Evolutionary conservation across 495 filamentous ascomycete genomes (phyloP).

Genomic region (Penicillium bovifimosum): DNA sequence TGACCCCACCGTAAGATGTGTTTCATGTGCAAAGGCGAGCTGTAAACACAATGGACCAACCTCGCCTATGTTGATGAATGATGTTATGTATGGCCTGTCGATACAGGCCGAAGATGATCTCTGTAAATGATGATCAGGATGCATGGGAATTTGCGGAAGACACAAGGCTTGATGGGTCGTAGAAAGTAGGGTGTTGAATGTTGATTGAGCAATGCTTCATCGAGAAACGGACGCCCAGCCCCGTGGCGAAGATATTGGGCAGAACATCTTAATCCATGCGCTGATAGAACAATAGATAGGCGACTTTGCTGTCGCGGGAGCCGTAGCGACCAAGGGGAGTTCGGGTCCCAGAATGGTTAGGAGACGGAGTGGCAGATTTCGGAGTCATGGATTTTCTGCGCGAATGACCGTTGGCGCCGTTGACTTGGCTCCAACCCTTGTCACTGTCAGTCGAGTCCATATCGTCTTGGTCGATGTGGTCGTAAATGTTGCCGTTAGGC

Average conservation of each 20-base stretch:
- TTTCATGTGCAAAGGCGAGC: conserved; percentile 3
- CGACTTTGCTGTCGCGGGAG: conserved; percentile 89
- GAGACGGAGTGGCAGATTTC: conserved; percentile 38
- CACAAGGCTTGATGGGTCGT: conserved; percentile 1
- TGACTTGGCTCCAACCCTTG: conserved; percentile 81
- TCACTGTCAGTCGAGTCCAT: conserved; percentile 53
- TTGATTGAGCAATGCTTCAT: conserved; percentile 6
- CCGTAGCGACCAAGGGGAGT: conserved; percentile 60
- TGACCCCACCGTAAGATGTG: background rate
- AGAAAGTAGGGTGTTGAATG: conserved; percentile 9
- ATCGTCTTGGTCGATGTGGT: conserved; percentile 63
- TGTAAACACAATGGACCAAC: background rate
- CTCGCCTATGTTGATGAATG: conserved; percentile 1
- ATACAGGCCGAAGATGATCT: conserved; percentile 4
- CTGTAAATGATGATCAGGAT: conserved; percentile 4
- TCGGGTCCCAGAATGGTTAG: conserved; percentile 47
- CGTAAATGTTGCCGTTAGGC: conserved; percentile 60
- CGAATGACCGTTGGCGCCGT: conserved; percentile 42
- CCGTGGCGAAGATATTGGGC: background rate
- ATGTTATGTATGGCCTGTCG: conserved; percentile 19
- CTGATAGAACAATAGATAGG: conserved; percentile 94
- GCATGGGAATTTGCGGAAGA: conserved; percentile 2
- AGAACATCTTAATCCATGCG: conserved; percentile 45
- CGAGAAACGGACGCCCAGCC: background rate
- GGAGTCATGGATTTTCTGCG: conserved; percentile 70